Evolutionary conservation across 805 yeast genomes (phyloP), one percentile per base, ranked within the genome.

Genomic region (Candida alai): DNA sequence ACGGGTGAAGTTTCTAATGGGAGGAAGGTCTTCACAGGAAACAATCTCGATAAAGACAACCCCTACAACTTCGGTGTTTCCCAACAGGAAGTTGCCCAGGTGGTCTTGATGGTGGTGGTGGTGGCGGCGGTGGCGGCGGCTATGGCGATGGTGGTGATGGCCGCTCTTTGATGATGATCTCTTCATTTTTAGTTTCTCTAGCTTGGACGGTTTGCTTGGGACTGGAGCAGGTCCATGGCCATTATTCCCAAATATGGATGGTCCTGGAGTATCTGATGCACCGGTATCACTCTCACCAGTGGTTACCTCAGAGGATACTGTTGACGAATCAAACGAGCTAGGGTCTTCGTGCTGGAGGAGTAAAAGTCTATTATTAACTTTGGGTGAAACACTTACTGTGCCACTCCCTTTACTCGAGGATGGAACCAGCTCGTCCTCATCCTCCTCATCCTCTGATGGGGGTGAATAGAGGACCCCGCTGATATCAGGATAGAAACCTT

Each of bases 21-120:
- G 85, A 1, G 98, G 98, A 23, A 90, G 63, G 37, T 81, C 87
- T 2, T 75, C 62, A 7, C 90, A 87, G 1, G 82, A 74, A 3
- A 76, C 71, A 14, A 90, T 75, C 42, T 89, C 95, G 22, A 90
- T 51, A 47, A 83, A 85, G 4, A 84, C 57, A 6, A 89, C 83
- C 2, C 97, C 98, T 19, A 60, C 52, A 6, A 74, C 69, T 15
- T 62, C 57, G 24, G 68, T 48, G 31, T 56, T 56, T 19, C 60
- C 47, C 4, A 74, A 48, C 26, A 64, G 62, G 41, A 70, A 74
- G 13, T 52, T 53, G 17, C 32, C 27, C 2, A n/a, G n/a, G n/a
- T n/a, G n/a, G n/a, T n/a, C n/a, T n/a, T n/a, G n/a, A n/a, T n/a
- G n/a, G n/a, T n/a, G n/a, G n/a, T n/a, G n/a, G n/a, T n/a, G n/a